Evolutionary conservation across 2,329 filamentous ascomycete species (phyloP).

Genomic region (Calonectria ilicicola): DNA sequence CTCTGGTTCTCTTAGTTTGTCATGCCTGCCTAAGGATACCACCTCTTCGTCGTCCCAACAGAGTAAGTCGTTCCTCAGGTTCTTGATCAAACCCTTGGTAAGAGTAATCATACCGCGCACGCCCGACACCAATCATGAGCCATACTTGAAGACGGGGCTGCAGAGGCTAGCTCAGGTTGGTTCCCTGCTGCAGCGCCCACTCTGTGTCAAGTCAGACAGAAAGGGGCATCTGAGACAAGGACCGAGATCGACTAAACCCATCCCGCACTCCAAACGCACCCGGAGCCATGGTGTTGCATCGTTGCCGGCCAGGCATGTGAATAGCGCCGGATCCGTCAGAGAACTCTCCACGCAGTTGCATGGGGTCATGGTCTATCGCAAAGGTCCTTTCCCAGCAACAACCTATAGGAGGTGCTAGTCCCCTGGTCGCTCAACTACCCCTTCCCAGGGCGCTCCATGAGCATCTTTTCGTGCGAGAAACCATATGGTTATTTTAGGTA

Average conservation of each 20-base stretch:
- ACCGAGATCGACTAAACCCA: slow-evolving; percentile 27
- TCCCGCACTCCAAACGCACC: slow-evolving; percentile 13
- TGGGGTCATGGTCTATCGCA: not conserved
- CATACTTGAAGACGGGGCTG: slow-evolving; percentile 21
- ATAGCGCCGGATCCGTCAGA: slow-evolving; percentile 27
- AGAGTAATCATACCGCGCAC: not conserved
- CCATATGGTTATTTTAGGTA: slow-evolving; percentile 21
- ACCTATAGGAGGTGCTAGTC: not conserved
- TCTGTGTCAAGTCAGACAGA: slow-evolving; percentile 11
- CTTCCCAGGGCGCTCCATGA: not conserved
- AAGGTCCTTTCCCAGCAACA: slow-evolving; percentile 10
- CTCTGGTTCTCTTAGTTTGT: slow-evolving; percentile 17
- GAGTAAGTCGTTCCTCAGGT: slow-evolving; percentile 3
- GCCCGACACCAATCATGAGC: not conserved
- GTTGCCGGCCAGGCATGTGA: slow-evolving; percentile 36
- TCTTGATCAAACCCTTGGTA: slow-evolving; percentile 15
- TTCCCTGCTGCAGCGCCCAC: slow-evolving; percentile 23
- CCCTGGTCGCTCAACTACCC: not conserved
- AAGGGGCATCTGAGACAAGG: slow-evolving; percentile 36
- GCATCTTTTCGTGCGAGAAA: slow-evolving; percentile 8
- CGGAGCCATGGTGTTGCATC: slow-evolving; percentile 12
- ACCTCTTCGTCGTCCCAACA: slow-evolving; percentile 21
- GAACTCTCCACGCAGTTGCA: slow-evolving; percentile 17
- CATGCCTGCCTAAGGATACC: slow-evolving; percentile 33
- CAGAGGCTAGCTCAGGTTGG: slow-evolving; percentile 21